These are phyloP conservation scores for Kodamaea anthophila DNA, from an alignment of 1,139 yeast genomes.

Conservation along the genomic window DNA sequence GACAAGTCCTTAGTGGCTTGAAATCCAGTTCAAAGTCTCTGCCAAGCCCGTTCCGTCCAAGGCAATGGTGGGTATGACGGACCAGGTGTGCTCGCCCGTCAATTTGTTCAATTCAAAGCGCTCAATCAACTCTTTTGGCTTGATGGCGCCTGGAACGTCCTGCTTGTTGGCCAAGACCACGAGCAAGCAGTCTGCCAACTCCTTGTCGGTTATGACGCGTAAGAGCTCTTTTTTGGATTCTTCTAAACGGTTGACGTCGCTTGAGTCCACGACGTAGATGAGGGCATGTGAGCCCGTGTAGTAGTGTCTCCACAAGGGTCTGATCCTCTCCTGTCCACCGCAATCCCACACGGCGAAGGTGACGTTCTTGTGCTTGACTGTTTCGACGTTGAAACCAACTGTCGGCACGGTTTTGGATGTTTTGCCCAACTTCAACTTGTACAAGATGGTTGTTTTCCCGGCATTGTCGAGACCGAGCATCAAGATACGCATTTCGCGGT, in stretches of 20 bases:
- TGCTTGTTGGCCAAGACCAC: slow-evolving; percentile 90
- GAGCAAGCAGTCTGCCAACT: slow-evolving; percentile 70
- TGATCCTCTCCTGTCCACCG: slow-evolving; percentile 88
- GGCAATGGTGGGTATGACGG: slow-evolving; percentile 72
- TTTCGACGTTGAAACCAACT: slow-evolving; percentile 91
- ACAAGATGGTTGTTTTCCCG: slow-evolving; percentile 78
- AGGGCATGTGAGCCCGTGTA: slow-evolving; percentile 93
- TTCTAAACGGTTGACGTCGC: slow-evolving; percentile 64
- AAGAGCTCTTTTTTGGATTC: slow-evolving; percentile 76
- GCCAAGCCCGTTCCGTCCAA: slow-evolving; percentile 70
- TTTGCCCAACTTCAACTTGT: slow-evolving; percentile 68
- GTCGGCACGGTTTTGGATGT: slow-evolving; percentile 85
- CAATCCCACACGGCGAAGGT: slow-evolving; percentile 96
- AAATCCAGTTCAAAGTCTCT: slow-evolving; percentile 71
- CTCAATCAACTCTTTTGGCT: slow-evolving; percentile 62
- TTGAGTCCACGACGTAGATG: slow-evolving; percentile 83
- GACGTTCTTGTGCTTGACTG: slow-evolving; percentile 80
- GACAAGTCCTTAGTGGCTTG: slow-evolving; percentile 37
- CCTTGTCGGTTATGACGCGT: slow-evolving; percentile 73
- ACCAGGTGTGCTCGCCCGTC: slow-evolving; percentile 60
- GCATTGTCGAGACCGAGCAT: slow-evolving; percentile 93
- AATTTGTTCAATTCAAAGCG: slow-evolving; percentile 48
- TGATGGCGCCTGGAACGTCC: slow-evolving; percentile 60
- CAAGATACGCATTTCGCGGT: slow-evolving; percentile 57
- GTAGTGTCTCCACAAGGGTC: slow-evolving; percentile 93